These are phyloP conservation scores for Fusarium cicatricum DNA, from an alignment of 2,329 filamentous ascomycete genomes.

Conservation along the genomic window DNA sequence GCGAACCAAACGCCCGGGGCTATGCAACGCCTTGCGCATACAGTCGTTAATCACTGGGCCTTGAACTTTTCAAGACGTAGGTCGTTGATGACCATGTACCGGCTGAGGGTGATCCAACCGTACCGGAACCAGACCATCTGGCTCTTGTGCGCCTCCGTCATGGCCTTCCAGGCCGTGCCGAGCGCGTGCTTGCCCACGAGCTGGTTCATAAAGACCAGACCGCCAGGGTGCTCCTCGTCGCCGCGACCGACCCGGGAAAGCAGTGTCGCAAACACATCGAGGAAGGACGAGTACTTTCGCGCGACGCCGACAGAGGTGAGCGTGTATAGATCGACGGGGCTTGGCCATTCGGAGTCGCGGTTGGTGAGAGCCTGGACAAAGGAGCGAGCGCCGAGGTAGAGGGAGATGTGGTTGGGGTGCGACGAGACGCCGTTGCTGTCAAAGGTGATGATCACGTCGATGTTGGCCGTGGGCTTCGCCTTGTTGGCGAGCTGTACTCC, in stretches of 20 bases:
- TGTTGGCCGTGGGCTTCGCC: conserved; percentile 57
- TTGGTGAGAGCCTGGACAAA: conserved; percentile 75
- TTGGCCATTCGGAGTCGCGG: conserved; percentile 69
- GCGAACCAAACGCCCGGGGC: conserved; percentile 18
- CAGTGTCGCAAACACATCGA: conserved; percentile 80
- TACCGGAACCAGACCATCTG: conserved; percentile 99
- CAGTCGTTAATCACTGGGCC: conserved; percentile 10
- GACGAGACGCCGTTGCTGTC: conserved; percentile 82
- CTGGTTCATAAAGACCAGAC: conserved; percentile 76
- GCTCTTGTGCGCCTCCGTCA: conserved; percentile 89
- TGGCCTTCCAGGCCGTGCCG: conserved; percentile 76
- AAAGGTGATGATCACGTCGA: conserved; percentile 91
- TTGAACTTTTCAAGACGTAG: conserved; percentile 63
- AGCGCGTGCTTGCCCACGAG: conserved; percentile 66
- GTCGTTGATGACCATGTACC: conserved; percentile 97
- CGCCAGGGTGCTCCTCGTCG: conserved; percentile 55
- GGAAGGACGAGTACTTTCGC: conserved; percentile 82
- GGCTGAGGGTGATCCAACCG: conserved; percentile 89
- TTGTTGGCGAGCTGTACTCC: conserved; percentile 46
- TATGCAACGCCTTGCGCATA: conserved; percentile 19
- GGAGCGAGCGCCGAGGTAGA: conserved; percentile 80
- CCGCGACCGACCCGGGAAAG: conserved; percentile 50
- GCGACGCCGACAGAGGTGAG: conserved; percentile 75
- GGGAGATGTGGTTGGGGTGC: conserved; percentile 92
- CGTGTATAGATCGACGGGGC: conserved; percentile 86